Evolutionary conservation across 2,329 filamentous ascomycete genomes (phyloP).

Genomic region (Aspergillus hiratsukae): DNA sequence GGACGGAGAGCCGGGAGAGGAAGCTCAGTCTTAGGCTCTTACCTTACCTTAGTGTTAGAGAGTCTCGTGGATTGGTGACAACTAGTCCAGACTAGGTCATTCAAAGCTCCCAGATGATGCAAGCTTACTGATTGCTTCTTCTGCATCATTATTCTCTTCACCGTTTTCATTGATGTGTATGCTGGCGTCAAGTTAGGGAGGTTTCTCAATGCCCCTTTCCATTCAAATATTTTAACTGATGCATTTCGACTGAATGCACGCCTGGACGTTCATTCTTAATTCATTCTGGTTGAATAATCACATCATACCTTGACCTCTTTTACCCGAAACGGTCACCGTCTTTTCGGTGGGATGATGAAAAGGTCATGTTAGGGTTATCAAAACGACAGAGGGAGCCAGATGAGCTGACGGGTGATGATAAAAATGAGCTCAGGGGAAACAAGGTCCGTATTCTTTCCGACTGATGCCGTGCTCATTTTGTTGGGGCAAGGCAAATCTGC

Average conservation of each 20-base stretch:
- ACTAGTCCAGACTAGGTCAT: not conserved
- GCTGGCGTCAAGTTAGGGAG: not conserved
- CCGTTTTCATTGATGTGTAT: not conserved
- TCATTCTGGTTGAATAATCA: not conserved
- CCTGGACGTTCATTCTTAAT: not conserved
- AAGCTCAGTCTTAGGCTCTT: not conserved
- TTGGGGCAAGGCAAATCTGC: not conserved
- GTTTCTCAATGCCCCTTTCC: not conserved
- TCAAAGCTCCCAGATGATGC: not conserved
- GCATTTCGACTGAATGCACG: not conserved
- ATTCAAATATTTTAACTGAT: not conserved
- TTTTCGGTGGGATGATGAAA: not conserved
- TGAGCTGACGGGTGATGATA: constrained; percentile 60
- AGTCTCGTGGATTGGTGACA: not conserved
- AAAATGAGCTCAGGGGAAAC: constrained; percentile 30
- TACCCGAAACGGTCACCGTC: not conserved
- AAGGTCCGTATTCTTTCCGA: constrained; percentile 20
- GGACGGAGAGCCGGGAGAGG: too few relatives aligned
- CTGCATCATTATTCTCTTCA: not conserved
- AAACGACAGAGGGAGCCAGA: constrained; percentile 38
- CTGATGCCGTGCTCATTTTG: not conserved
- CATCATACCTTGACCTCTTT: not conserved
- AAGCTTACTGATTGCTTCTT: not conserved
- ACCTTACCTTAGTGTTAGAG: not conserved
- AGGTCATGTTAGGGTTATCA: constrained; percentile 18